A percentile compares a stretch with the other conserved stretches of the same genome.
Conservation (phyloP, 1,139 yeast species). For the Saccharomyces hybrid region DNA sequence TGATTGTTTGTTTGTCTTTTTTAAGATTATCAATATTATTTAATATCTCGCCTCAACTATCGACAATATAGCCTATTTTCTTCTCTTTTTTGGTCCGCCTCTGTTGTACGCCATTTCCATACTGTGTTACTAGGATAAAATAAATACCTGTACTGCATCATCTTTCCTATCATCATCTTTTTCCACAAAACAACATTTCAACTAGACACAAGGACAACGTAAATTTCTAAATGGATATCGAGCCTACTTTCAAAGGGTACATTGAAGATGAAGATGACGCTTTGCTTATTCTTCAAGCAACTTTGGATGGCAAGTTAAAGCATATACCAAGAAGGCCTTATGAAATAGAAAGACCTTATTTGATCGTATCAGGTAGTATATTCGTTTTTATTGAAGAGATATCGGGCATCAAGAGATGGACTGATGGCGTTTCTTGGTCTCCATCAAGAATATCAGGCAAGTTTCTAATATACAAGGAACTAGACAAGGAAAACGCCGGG, state of each 20-base stretch:
- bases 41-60: background rate
- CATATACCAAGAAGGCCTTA: constrained; percentile 72
- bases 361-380: constrained; percentile 69
- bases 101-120: background rate
- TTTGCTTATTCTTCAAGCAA: constrained; percentile 68
- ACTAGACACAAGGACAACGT: background rate
- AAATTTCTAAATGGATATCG: constrained; percentile 18
- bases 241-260: constrained; percentile 68
- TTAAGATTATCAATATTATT: background rate
- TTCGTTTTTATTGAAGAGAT: constrained; percentile 77
- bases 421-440: constrained; percentile 91
- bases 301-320: constrained; percentile 49
- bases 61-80: background rate
- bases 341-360: constrained; percentile 57
- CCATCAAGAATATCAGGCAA: constrained; percentile 81
- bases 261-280: constrained; percentile 85
- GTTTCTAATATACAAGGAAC: constrained; percentile 71
- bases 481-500: constrained; percentile 36
- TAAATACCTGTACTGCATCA: background rate
- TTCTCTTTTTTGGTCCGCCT: background rate
- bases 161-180: background rate
- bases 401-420: constrained; percentile 85
- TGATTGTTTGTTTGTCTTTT: background rate
- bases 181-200: background rate
- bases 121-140: background rate